Base-by-base conservation (phyloP, 78 protist species). In the Tieghemostelium lacteum region DNA sequence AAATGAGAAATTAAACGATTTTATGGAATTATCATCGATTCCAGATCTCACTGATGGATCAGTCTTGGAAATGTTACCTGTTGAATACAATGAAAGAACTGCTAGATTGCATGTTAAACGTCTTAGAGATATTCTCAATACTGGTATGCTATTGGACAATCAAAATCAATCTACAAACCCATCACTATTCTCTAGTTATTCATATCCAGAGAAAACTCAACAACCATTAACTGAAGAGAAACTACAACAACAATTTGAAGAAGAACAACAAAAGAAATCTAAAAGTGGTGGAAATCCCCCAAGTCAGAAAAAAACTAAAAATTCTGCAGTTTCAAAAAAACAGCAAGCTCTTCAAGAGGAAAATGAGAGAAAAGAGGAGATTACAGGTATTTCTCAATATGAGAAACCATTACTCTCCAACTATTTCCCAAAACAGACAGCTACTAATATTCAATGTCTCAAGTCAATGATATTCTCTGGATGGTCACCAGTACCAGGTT, bases 401-500 rank as follows among this genome's bases (percentile, higher is more conserved):
- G 42, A 65, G 7, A 92, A 80, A 54, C 58, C 93, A 39, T 22
- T n/a, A 6, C 34, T 80, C 3, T 37, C 50, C 2, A 39, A 37
- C 22, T 86, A 45, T 76, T 93, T 39, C 39, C 89, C 94, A 76
- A 31, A 29, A 17, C 39, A 37, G 24, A 37, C 71, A 36, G 26
- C 8, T n/a, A 17, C 42, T n/a, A 49, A 63, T 22, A 72, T 75
- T 42, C 64, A 50, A 49, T 85, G 92, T 10, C 33, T 93, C 19
- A 77, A 55, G 20, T 20, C 50, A n/a, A 78, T 93, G 29, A 62
- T 37, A 22, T 36, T 37, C 7, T 78, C 93, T 64, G 96, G 96
- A 20, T 93, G 96, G 96, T 63, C 73, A 22, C 96, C 96, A 45
- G 93, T 92, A 20, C 93, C 96, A 63, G 89, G 86, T 8, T 72